Evolutionary conservation across 257 asterid species (phyloP), one percentile per base, ranked within the genome.

Genomic region (Forsythia viridissima): DNA sequence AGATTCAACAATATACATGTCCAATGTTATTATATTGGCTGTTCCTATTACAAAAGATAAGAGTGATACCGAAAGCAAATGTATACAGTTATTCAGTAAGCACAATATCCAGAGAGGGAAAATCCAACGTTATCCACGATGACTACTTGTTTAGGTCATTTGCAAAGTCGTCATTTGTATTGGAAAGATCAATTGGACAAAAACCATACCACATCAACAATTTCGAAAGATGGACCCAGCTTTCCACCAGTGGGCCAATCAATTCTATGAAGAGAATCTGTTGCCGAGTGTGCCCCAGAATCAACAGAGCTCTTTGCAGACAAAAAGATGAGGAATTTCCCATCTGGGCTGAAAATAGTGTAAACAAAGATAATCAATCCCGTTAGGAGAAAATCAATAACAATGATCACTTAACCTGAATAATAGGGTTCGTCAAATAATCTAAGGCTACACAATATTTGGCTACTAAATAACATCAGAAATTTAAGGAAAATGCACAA

Each of bases 211-310:
- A 94, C 93, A 48, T 90, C 96, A 73, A 80, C 84, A 78, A 88
- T 76, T 80, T 89, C 78, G 71, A 80, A 72, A 80, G 89, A 82
- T 48, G 91, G 66, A 2, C 69, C 70, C 37, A 86, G 82, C 85
- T 86, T 88, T 82, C 91, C 94, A 55, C 82, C 79, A 77, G 89
- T 74, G 30, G 97, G 93, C 98, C 99, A 94, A 79, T 84, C 92
- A 75, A 93, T 76, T 87, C 85, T 91, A 82, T 93, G 97, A 82
- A 94, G 94, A 68, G 99, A 91, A 41, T 93, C 85, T 46, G 98
- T 93, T 80, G 98, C 95, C 0, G 86, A 89, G 86, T 94, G 98
- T 8, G 86, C 96, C 65, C 98, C 96, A 77, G 98, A 86, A 80
- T 93, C 96, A 76, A 91, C 94, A 77, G 93, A 88, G 81, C 92